Evolutionary conservation across 2,329 filamentous ascomycete genomes (phyloP).

Genomic region (Diaporthe sp.): DNA sequence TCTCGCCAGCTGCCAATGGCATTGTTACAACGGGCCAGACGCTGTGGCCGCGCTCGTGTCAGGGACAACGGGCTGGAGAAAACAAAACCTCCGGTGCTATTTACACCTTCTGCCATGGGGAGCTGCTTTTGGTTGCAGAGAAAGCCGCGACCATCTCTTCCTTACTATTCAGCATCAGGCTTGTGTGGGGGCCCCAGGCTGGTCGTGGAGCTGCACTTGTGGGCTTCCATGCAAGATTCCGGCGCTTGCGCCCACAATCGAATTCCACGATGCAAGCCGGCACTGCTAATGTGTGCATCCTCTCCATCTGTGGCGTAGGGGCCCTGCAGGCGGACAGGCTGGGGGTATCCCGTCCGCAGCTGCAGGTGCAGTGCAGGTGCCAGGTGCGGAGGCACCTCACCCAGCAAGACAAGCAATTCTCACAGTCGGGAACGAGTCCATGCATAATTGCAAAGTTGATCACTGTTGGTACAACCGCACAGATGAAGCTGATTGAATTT

Average conservation of each 20-base stretch:
- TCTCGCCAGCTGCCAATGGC: background rate
- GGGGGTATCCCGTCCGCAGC: constrained; percentile 37
- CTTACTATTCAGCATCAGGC: background rate
- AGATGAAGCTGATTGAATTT: background rate
- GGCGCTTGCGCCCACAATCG: constrained; percentile 29
- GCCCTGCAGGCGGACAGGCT: constrained; percentile 40
- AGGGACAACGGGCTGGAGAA: constrained; percentile 2
- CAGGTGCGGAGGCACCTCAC: constrained; percentile 34
- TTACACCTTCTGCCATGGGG: background rate
- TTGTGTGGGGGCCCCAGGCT: constrained; percentile 24
- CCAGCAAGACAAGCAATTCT: constrained; percentile 36
- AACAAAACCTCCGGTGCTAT: background rate
- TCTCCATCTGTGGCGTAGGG: constrained; percentile 38
- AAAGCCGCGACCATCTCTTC: background rate
- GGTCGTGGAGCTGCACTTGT: background rate
- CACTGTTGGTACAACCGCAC: constrained; percentile 1
- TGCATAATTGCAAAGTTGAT: constrained; percentile 33
- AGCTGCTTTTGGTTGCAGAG: background rate
- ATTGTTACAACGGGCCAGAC: constrained; percentile 23
- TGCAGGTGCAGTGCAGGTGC: constrained; percentile 38
- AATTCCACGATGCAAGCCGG: constrained; percentile 29
- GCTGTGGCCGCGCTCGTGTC: constrained; percentile 23
- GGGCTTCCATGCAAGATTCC: constrained; percentile 37
- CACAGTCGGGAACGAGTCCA: constrained; percentile 30
- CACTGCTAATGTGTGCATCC: constrained; percentile 20